phyloP scores from a whole-genome alignment of 208 protist species.

The Herpetomonas samuelpessoai region DNA sequence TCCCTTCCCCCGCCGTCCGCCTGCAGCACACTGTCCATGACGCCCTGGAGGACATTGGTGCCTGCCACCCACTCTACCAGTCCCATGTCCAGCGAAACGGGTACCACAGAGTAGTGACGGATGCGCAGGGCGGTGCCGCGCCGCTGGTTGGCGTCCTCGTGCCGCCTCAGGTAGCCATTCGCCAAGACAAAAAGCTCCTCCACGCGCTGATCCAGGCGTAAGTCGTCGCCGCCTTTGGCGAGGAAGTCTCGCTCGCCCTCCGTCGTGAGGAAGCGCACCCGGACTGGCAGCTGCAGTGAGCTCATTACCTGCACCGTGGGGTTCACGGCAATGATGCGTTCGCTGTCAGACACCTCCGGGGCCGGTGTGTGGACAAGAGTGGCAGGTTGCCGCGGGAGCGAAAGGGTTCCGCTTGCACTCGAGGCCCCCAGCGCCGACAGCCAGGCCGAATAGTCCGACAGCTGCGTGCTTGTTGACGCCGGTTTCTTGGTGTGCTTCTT shows the following conservation, averaged over 20 bases:
- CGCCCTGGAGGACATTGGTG: slow-evolving; percentile 48
- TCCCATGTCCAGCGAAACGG: slow-evolving; percentile 81
- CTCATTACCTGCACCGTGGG: slow-evolving; percentile 57
- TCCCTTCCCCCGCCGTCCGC: not conserved
- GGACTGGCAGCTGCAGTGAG: slow-evolving; percentile 89
- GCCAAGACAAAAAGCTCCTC: slow-evolving; percentile 90
- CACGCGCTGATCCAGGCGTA: slow-evolving; percentile 92
- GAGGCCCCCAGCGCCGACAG: not conserved
- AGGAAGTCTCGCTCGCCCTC: slow-evolving; percentile 77
- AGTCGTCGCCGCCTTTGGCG: slow-evolving; percentile 94
- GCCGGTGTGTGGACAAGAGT: slow-evolving; percentile 5
- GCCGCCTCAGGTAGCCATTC: slow-evolving; percentile 59
- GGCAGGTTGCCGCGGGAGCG: slow-evolving; percentile 13
- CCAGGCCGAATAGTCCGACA: not conserved
- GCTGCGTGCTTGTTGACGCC: not conserved
- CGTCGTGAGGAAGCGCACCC: slow-evolving; percentile 76
- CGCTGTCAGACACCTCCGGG: not conserved
- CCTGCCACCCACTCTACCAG: slow-evolving; percentile 90
- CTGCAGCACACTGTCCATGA: slow-evolving; percentile 5
- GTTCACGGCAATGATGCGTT: slow-evolving; percentile 44
- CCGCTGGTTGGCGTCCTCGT: not conserved
- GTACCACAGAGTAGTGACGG: slow-evolving; percentile 86
- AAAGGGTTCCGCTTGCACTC: slow-evolving; percentile 1
- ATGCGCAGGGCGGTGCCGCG: slow-evolving; percentile 29
- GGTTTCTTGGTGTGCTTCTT: not conserved